Evolutionary conservation across 2,329 filamentous ascomycete genomes (phyloP), one percentile per base, ranked within the genome.

Genomic region (Tricladium varicosporioides): DNA sequence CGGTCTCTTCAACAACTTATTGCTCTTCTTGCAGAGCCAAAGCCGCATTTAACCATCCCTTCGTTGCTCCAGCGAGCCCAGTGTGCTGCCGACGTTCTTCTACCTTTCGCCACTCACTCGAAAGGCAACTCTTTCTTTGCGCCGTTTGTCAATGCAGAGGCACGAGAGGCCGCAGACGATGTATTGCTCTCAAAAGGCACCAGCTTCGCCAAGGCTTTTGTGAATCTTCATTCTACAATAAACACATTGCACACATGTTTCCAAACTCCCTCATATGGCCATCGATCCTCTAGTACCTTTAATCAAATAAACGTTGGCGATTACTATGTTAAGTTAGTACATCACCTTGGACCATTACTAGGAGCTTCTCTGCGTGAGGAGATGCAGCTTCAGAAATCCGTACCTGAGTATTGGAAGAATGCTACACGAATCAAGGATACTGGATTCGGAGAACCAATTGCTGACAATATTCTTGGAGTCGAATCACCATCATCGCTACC

Each of bases 281-380:
- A 56, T 82, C 86, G 22, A 79, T 83, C 53, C 46, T 53, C 62
- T 51, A 76, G 76, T 9, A 81, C 84, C 31, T 89, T 97, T 66
- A 85, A 83, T 54, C 81, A 85, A 22, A 82, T 95, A 64, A 96
- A 96, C 68, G 81, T 96, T 18, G 91, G 87, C 32, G 93, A 97
- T 70, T 87, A 91, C 70, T 96, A 96, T 69, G 78, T 84, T 46
- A 74, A 79, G n/a, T 76, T 97, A 40, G 81, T 96, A 19, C 82
- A 84, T 60, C 85, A 85, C 22, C 80, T 97, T 33, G 92, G 91
- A 2, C 85, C 86, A 19, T 76, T 99, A 14, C 81, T 97, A 62
- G 83, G 89, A 44, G 87, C 87, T 52, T 89, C 91, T 58, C 80
- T 96, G n/a, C 87, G 87, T 72, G 93, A 99, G 72, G 89, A 95